Base-by-base conservation (phyloP, 2,329 filamentous ascomycete species). In the Leptoxyphium fumago region DNA sequence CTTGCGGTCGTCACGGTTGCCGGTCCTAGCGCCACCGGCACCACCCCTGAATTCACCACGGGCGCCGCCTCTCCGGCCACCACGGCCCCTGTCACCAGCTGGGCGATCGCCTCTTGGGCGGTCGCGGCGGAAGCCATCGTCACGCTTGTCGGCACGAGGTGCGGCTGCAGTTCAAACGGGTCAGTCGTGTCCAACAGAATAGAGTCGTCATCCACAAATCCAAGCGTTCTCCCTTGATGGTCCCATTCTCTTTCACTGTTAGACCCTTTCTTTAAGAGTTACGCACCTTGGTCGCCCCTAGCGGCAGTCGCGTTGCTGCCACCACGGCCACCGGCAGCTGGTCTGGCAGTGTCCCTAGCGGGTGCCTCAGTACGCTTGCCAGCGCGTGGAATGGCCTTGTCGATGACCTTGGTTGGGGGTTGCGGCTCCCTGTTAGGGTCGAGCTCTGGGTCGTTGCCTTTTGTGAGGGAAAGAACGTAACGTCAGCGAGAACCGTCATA, bases 201-300 rank as follows among this genome's bases (percentile, higher is more conserved):
- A 38, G 34, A 38, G 3, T 4, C 9, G 4, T 38, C 17, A 38
- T n/a, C 34, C 34, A 14, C 34, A n/a, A 17, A 4, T 38, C 17
- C 13, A n/a, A 10, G 3, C 8, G 29, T 14, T 18, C 29, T 13
- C 18, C 14, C 34, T 40, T 39, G 36, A 15, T 10, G 3, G 34
- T 9, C 3, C 9, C 34, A 3, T 38, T 4, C 34, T 38, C 34
- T n/a, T 38, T 36, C 39, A n/a, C 21, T 28, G 36, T 32, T 38
- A 7, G 28, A 2, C 18, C 17, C n/a, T 5, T 30, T n/a, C n/a
- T n/a, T 8, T 42, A 10, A 39, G 38, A 26, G 21, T 26, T 26
- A 78, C 84, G 68, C 73, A 95, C 89, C 87, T 73, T 79, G 83
- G 66, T 95, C 89, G 69, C 80, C 93, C 63, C 84, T 84, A 62